Evolutionary conservation across 2,329 filamentous ascomycete species (phyloP).

Genomic region (Spiromastix sp.): DNA sequence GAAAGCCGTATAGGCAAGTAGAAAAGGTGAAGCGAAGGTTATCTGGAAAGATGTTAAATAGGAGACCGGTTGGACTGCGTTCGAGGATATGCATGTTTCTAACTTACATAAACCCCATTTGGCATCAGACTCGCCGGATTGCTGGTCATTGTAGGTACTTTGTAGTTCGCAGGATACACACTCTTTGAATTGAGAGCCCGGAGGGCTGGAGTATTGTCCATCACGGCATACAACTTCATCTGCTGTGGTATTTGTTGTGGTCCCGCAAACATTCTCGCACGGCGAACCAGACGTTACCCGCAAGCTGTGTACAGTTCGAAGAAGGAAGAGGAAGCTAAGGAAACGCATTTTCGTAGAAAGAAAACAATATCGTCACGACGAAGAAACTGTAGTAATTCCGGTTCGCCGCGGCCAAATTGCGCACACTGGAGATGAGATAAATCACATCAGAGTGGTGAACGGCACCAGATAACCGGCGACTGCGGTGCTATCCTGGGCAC

Average conservation of each 20-base stretch:
- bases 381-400: no score
- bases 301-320: slow-evolving; percentile 17
- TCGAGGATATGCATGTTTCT: not conserved
- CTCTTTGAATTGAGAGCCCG: slow-evolving; percentile 27
- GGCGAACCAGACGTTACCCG: slow-evolving; percentile 27
- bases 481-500: no score
- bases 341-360: slow-evolving; percentile 10
- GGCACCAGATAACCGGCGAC: no score
- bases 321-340: slow-evolving; percentile 12
- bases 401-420: no score
- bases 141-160: slow-evolving; percentile 25
- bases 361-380: no score
- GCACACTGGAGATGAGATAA: no score
- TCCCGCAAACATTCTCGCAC: slow-evolving; percentile 24
- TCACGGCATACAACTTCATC: slow-evolving; percentile 34
- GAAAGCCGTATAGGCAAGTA: slow-evolving; percentile 34
- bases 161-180: slow-evolving; percentile 33
- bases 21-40: slow-evolving; percentile 36
- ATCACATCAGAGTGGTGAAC: no score
- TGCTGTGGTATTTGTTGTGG: slow-evolving; percentile 27
- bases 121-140: slow-evolving; percentile 31
- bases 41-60: slow-evolving; percentile 21
- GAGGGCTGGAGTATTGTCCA: slow-evolving; percentile 22
- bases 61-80: not conserved
- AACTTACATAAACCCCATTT: slow-evolving; percentile 37